Conservation (phyloP, 169 alveolate genomes). For the Cryptosporidium parvum region DNA sequence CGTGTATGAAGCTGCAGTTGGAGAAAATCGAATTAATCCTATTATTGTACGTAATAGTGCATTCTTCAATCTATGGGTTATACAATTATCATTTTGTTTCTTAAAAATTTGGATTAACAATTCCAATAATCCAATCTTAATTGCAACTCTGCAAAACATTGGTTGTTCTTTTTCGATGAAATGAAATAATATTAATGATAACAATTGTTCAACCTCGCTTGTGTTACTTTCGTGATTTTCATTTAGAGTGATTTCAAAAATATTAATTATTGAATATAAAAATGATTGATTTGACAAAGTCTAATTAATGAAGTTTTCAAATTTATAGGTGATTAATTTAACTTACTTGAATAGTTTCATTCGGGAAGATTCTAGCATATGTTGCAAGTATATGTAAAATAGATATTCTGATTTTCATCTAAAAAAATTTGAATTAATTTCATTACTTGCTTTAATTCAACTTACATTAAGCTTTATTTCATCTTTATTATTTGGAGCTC, state of each 20-base stretch:
- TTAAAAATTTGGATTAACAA: slow-evolving; percentile 1
- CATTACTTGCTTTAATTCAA: not conserved
- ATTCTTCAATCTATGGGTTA: slow-evolving; percentile 26
- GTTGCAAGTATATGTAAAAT: slow-evolving; percentile 28
- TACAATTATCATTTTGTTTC: not conserved
- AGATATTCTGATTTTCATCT: slow-evolving; percentile 38
- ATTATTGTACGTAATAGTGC: slow-evolving; percentile 33
- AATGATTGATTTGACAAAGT: slow-evolving; percentile 62
- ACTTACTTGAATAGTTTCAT: slow-evolving; percentile 65
- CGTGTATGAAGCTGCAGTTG: slow-evolving; percentile 49
- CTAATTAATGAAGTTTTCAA: slow-evolving; percentile 4
- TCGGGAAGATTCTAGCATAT: not conserved
- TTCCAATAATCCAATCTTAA: slow-evolving; percentile 48
- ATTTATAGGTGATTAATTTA: not conserved
- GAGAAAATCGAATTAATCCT: slow-evolving; percentile 35
- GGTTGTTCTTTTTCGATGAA: slow-evolving; percentile 54
- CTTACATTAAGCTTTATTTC: not conserved
- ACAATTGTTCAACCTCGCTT: slow-evolving; percentile 46
- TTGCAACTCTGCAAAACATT: slow-evolving; percentile 69
- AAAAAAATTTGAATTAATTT: not conserved
- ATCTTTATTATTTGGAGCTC: not conserved
- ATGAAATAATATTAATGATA: slow-evolving; percentile 31
- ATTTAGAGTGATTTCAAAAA: slow-evolving; percentile 17
- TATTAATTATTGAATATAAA: slow-evolving; percentile 13
- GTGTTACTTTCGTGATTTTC: slow-evolving; percentile 30